Evolutionary conservation across 176 grass and related monocot genomes (phyloP).

Genomic region (Carex parvula): DNA sequence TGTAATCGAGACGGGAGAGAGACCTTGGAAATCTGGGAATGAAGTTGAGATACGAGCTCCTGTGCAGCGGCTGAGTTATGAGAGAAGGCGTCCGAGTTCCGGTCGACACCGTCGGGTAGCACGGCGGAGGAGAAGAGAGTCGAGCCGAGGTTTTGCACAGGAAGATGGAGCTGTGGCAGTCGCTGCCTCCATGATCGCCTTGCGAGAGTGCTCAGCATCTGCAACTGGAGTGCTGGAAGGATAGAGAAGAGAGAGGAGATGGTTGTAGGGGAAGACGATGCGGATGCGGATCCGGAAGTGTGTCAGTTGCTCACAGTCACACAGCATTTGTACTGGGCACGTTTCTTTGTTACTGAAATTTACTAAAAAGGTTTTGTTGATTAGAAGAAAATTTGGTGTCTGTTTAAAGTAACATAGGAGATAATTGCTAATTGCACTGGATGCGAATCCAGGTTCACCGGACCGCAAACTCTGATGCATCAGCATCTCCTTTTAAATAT

Average conservation of each 20-base stretch:
- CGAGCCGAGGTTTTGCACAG: not conserved
- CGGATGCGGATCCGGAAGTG: slow-evolving; percentile 3
- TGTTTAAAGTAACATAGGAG: too few relatives aligned
- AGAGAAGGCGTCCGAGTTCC: slow-evolving; percentile 45
- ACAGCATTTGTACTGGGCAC: not conserved
- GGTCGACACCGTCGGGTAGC: slow-evolving; percentile 60
- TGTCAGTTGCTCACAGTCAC: not conserved
- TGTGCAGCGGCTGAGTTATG: slow-evolving; percentile 54
- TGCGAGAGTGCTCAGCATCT: slow-evolving; percentile 23
- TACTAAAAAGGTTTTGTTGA: too few relatives aligned
- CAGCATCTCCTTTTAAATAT: not conserved
- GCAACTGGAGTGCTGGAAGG: not conserved
- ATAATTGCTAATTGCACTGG: too few relatives aligned
- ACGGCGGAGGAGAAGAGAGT: slow-evolving; percentile 38
- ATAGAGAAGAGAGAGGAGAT: not conserved
- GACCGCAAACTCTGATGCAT: not conserved
- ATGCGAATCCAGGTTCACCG: too few relatives aligned
- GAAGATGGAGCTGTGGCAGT: slow-evolving; percentile 2
- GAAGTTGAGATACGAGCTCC: slow-evolving; percentile 66
- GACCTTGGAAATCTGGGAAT: slow-evolving; percentile 51
- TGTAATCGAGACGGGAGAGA: not conserved
- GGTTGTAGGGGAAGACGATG: not conserved
- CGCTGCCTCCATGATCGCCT: slow-evolving; percentile 30
- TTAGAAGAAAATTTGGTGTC: too few relatives aligned
- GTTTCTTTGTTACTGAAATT: not conserved